phyloP scores from a whole-genome alignment of 2,329 filamentous ascomycete genomes.

The Aphanoascus verrucosus region DNA sequence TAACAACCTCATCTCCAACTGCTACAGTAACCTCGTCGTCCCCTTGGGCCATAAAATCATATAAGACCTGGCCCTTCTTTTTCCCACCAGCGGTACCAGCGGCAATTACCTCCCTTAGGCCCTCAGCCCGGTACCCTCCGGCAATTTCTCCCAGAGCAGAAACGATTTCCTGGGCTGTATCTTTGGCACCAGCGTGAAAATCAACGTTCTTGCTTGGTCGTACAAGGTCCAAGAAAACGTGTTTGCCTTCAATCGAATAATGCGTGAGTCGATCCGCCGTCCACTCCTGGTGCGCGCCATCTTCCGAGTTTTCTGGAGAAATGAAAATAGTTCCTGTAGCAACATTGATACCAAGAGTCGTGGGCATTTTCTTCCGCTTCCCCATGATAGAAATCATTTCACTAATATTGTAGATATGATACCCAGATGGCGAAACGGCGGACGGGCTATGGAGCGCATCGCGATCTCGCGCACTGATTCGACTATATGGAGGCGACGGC shows the following conservation, averaged over 20 bases:
- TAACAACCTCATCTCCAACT: slow-evolving; percentile 77
- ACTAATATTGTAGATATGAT: slow-evolving; percentile 91
- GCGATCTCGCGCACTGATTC: slow-evolving; percentile 33
- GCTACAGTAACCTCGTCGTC: slow-evolving; percentile 92
- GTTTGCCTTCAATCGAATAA: slow-evolving; percentile 95
- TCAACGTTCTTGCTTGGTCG: slow-evolving; percentile 89
- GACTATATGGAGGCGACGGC: slow-evolving; percentile 47
- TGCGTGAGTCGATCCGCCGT: slow-evolving; percentile 90
- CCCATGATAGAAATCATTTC: slow-evolving; percentile 97
- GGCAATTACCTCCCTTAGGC: slow-evolving; percentile 69
- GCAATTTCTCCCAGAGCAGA: slow-evolving; percentile 77
- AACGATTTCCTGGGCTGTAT: slow-evolving; percentile 91
- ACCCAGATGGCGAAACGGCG: slow-evolving; percentile 58
- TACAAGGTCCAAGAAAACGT: slow-evolving; percentile 90
- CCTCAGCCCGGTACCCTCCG: slow-evolving; percentile 72
- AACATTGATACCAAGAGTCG: slow-evolving; percentile 87
- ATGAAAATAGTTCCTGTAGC: slow-evolving; percentile 82
- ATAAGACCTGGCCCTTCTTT: slow-evolving; percentile 78
- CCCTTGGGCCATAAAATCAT: slow-evolving; percentile 93
- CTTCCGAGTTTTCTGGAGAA: slow-evolving; percentile 69
- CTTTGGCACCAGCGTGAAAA: slow-evolving; percentile 93
- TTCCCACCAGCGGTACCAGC: slow-evolving; percentile 61
- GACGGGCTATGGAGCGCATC: slow-evolving; percentile 38
- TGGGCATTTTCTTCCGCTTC: slow-evolving; percentile 96
- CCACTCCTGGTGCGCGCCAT: slow-evolving; percentile 86